Percentiles rank a stretch among this genome's conserved stretches.
Evolutionary conservation across 164 flowering plant genomes (phyloP).

Genomic region (Brasenia schreberi): DNA sequence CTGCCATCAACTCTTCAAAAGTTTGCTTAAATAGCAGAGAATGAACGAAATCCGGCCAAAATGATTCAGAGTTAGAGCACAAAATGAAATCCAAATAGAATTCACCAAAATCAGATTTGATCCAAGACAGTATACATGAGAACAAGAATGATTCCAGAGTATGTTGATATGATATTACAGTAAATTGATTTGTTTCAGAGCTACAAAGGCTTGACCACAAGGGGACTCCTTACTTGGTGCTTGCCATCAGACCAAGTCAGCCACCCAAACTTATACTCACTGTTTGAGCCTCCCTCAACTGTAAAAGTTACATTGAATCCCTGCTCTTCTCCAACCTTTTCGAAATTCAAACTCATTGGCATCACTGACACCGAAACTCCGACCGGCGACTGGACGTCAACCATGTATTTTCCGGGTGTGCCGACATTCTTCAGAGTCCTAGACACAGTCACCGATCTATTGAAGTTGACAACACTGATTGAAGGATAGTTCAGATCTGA

Average conservation of each 20-base stretch:
- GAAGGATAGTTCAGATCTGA: constrained; percentile 19
- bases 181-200: too few relatives aligned
- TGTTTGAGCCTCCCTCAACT: background rate
- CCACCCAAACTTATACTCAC: background rate
- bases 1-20: too few relatives aligned
- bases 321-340: constrained; percentile 21
- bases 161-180: too few relatives aligned
- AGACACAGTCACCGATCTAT: constrained; percentile 4
- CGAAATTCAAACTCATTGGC: constrained; percentile 18
- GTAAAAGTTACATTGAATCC: constrained; percentile 13
- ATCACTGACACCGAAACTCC: constrained; percentile 9
- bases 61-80: too few relatives aligned
- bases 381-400: constrained; percentile 1
- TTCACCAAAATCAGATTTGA: too few relatives aligned
- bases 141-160: too few relatives aligned
- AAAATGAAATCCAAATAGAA: too few relatives aligned
- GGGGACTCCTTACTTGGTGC: constrained; percentile 2
- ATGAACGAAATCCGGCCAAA: too few relatives aligned
- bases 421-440: constrained; percentile 19
- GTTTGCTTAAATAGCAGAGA: too few relatives aligned
- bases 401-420: constrained; percentile 11
- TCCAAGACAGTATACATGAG: too few relatives aligned
- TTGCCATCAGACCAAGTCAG: constrained; percentile 2
- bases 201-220: background rate
- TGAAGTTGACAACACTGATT: constrained; percentile 8